phyloP scores from a whole-genome alignment of 495 filamentous ascomycete species.

The Podospora tetraspora region DNA sequence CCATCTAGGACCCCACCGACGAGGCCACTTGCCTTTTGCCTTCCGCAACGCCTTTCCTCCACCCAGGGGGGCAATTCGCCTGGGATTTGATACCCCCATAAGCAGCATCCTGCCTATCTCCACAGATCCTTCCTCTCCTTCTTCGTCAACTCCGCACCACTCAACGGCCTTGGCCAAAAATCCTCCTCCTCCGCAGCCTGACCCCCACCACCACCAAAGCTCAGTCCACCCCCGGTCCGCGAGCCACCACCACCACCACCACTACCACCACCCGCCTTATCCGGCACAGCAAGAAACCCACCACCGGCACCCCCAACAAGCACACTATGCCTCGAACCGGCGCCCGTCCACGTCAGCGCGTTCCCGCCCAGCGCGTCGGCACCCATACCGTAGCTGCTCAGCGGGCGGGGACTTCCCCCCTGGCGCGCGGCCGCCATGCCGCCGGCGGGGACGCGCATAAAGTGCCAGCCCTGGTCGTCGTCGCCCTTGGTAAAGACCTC shows the following conservation, averaged over 20 bases:
- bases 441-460: slow-evolving; percentile 41
- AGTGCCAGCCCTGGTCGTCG: slow-evolving; percentile 78
- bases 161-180: slow-evolving; percentile 40
- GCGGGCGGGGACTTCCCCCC: slow-evolving; percentile 29
- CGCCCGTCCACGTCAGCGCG: slow-evolving; percentile 37
- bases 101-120: slow-evolving; percentile 22
- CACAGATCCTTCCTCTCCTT: slow-evolving; percentile 43
- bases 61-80: background rate
- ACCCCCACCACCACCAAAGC: background rate
- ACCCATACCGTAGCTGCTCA: slow-evolving; percentile 49
- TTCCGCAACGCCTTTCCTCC: background rate
- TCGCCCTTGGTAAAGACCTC: slow-evolving; percentile 83
- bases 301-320: slow-evolving; percentile 67
- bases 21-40: background rate
- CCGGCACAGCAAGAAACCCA: slow-evolving; percentile 74
- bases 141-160: slow-evolving; percentile 36
- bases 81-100: background rate
- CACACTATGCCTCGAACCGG: slow-evolving; percentile 43
- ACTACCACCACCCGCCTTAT: background rate
- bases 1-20: background rate
- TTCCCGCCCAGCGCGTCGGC: slow-evolving; percentile 32
- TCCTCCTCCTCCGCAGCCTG: slow-evolving; percentile 23
- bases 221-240: slow-evolving; percentile 7
- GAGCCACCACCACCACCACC: background rate
- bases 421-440: slow-evolving; percentile 4